Percentiles rank a stretch among this genome's conserved stretches.
phyloP scores from a whole-genome alignment of 2,329 filamentous ascomycete species.

The Mycocentrospora acerina region DNA sequence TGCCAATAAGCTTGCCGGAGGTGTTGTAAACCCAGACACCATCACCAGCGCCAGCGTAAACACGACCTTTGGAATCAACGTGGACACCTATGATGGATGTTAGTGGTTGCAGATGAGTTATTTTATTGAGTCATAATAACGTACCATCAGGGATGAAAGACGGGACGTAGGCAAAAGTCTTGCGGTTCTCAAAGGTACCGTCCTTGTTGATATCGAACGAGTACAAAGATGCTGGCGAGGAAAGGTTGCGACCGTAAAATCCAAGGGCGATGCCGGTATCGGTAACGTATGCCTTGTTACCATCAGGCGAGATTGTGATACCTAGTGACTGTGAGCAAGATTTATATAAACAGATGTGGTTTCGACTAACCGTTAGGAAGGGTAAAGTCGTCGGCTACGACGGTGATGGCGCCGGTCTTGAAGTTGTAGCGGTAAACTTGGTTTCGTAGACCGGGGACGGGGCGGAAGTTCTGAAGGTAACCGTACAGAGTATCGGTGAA shows the following conservation, averaged over 20 bases:
- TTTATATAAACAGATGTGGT: background rate
- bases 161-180: slow-evolving; percentile 23
- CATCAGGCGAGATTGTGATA: slow-evolving; percentile 45
- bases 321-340: slow-evolving; percentile 17
- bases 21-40: slow-evolving; percentile 55
- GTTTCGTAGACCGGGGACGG: slow-evolving; percentile 25
- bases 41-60: slow-evolving; percentile 54
- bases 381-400: slow-evolving; percentile 42
- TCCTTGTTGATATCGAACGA: slow-evolving; percentile 21
- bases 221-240: slow-evolving; percentile 24
- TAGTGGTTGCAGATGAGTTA: slow-evolving; percentile 1
- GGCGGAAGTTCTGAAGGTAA: slow-evolving; percentile 26
- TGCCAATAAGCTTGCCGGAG: slow-evolving; percentile 49
- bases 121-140: too few relatives aligned
- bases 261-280: slow-evolving; percentile 38
- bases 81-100: slow-evolving; percentile 14
- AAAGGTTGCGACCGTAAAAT: slow-evolving; percentile 22
- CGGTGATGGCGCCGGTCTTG: slow-evolving; percentile 39
- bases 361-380: slow-evolving; percentile 40
- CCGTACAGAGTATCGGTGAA: slow-evolving; percentile 48
- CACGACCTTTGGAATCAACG: slow-evolving; percentile 50
- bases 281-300: slow-evolving; percentile 46
- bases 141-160: slow-evolving; percentile 21
- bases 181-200: slow-evolving; percentile 23
- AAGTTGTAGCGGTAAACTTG: slow-evolving; percentile 46